Evolutionary conservation across 345 rosid genomes (phyloP), one percentile per base, ranked within the genome.

Genomic region (Combretum micranthum): DNA sequence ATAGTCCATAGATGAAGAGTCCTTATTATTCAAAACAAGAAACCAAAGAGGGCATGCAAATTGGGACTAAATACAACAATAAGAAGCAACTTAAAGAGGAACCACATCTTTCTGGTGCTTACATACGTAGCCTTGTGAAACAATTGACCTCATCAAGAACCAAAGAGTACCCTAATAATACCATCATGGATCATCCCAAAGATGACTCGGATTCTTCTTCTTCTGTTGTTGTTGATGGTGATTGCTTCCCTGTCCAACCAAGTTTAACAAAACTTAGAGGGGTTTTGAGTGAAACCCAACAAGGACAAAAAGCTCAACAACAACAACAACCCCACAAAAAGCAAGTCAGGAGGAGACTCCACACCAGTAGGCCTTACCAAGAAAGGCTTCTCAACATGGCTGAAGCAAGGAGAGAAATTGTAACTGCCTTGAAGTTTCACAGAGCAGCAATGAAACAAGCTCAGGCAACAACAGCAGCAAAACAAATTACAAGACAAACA

Each of bases 351-450:
- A 89, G 99, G 70, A 83, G 99, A 44, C 91, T 93, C 51, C 96
- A 86, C 61, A 85, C 99, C 42, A 87, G 81, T 55, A 78, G 97
- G 69, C 99, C 97, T 58, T 89, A 86, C 57, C 97, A 93, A 79
- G 97, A 93, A 53, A 82, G 96, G 75, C 90, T 89, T 43, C 90
- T 93, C 4, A 89, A 93, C 44, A 93, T 93, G 99, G 99, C 99
- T 8, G 96, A 93, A 74, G 99, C 99, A 45, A 85, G 99, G 63
- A 78, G 91, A 53, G 97, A 93, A 75, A 89, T 93, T 65, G 99
- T 89, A 64, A 83, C 98, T 64, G 96, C 96, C 39, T 79, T 91
- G 47, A 93, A 93, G 72, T 86, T 80, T 60, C 99, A 93, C 49
- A 74, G 99, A 9, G 99, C 97, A 20, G 65, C 99, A 58, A 93